Evolutionary conservation across 257 asterid species (phyloP).

Genomic region (Capsicum pubescens): DNA sequence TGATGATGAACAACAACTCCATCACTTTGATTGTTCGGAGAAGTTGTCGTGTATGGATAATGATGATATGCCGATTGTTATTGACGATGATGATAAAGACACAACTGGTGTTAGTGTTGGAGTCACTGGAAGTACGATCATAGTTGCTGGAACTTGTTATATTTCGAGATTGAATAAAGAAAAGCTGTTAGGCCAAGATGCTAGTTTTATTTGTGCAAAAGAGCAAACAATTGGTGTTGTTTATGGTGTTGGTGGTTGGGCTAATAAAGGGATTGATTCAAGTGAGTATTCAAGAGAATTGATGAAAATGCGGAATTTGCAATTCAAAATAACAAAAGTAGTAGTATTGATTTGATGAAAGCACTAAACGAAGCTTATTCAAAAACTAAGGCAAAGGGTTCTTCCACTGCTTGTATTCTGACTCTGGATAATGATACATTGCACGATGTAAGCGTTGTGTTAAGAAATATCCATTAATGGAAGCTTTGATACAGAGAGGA

Average conservation of each 20-base stretch:
- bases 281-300: constrained; percentile 46
- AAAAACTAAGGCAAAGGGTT: constrained; percentile 29
- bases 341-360: constrained; percentile 28
- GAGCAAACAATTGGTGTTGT: constrained; percentile 48
- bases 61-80: too few species aligned
- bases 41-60: too few species aligned
- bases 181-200: constrained; percentile 45
- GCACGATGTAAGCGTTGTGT: constrained; percentile 43
- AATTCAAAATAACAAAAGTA: not conserved
- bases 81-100: not conserved
- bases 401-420: constrained; percentile 54
- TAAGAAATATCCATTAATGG: too few species aligned
- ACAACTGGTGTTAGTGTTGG: too few species aligned
- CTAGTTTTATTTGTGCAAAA: constrained; percentile 30
- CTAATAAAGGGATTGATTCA: constrained; percentile 40
- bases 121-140: not conserved
- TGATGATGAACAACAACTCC: too few species aligned
- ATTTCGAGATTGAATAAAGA: constrained; percentile 31
- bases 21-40: too few species aligned
- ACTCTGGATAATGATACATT: constrained; percentile 26
- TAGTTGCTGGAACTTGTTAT: constrained; percentile 38
- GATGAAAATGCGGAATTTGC: constrained; percentile 30
- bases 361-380: constrained; percentile 35
- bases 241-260: constrained; percentile 53
- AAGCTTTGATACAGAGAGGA: too few species aligned